Percentiles rank a stretch among this genome's conserved stretches.
Evolutionary conservation across 208 protist species (phyloP).

Genomic region (Trypanosoma boissoni): DNA sequence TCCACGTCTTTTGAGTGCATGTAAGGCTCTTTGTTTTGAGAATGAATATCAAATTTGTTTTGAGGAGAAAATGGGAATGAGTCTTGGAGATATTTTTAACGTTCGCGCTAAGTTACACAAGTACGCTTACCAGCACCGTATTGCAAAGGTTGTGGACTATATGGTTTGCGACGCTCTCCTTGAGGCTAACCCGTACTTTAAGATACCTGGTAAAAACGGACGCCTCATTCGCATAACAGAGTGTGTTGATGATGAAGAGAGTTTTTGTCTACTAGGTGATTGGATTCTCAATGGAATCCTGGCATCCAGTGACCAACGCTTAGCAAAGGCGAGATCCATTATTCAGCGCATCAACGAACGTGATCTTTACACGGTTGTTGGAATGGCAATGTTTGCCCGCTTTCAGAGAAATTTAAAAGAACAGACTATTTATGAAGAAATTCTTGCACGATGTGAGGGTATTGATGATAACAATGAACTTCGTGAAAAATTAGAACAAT

Average conservation of each 20-base stretch:
- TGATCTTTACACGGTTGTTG: conserved; percentile 68
- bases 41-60: conserved; percentile 76
- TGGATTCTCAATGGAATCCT: conserved; percentile 41
- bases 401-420: conserved; percentile 17
- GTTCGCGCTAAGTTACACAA: conserved; percentile 83
- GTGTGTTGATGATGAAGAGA: conserved; percentile 35
- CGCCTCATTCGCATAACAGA: conserved; percentile 19
- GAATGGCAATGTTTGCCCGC: conserved; percentile 31
- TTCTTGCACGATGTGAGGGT: conserved; percentile 9
- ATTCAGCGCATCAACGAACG: conserved; percentile 65
- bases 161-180: conserved; percentile 77
- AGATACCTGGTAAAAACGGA: conserved; percentile 18
- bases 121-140: conserved; percentile 80
- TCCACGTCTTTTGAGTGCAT: conserved; percentile 35
- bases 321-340: conserved; percentile 50
- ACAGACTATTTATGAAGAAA: conserved; percentile 26
- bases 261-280: conserved; percentile 38
- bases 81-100: conserved; percentile 84
- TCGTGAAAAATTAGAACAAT: conserved; percentile 2
- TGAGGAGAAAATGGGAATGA: conserved; percentile 74
- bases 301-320: conserved; percentile 40
- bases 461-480: background rate
- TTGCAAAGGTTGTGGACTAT: conserved; percentile 53
- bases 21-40: conserved; percentile 40
- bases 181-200: conserved; percentile 44